Evolutionary conservation across 2,329 filamentous ascomycete species (phyloP), one percentile per base, ranked within the genome.

Genomic region (Trichophyton simii): DNA sequence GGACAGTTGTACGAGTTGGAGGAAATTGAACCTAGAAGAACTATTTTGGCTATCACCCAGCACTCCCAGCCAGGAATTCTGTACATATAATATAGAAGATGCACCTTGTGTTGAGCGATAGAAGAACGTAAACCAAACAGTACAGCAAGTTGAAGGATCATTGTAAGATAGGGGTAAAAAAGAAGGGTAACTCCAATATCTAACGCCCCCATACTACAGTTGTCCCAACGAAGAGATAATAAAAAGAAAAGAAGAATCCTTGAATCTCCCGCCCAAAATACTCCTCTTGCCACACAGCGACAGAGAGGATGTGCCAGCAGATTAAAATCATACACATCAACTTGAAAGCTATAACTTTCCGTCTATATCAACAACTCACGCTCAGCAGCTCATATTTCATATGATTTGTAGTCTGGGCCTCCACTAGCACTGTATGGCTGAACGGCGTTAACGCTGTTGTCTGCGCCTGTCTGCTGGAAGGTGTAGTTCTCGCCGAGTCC

Each of bases 341-440:
- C 22, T 38, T 22, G 44, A 54, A 54, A 54, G 50, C 50, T 54
- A 54, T 22, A n/a, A 25, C n/a, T 25, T 31, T 31, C 22, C 11
- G 7, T 54, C 50, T 34, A 41, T 20, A 18, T 20, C n/a, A 18
- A 41, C 11, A 38, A 38, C n/a, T 34, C 34, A 8, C 20, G 6
- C 18, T 25, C 34, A 58, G 3, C 38, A 18, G 11, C 61, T 72
- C 71, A 77, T 66, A 77, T 68, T 46, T 77, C 75, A 63, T 76
- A 70, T 38, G 69, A 70, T 64, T 75, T 77, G 67, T 71, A 76
- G 61, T 77, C 75, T 22, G 44, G n/a, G 36, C 71, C 71, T 44
- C 72, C 75, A 55, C 73, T 71, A 3, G 71, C 70, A 52, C 74
- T 77, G 67, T 75, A 66, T n/a, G 75, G 76, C 60, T 75, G 73